Evolutionary conservation across 257 asterid genomes (phyloP).

Genomic region (Buddleja alternifolia): DNA sequence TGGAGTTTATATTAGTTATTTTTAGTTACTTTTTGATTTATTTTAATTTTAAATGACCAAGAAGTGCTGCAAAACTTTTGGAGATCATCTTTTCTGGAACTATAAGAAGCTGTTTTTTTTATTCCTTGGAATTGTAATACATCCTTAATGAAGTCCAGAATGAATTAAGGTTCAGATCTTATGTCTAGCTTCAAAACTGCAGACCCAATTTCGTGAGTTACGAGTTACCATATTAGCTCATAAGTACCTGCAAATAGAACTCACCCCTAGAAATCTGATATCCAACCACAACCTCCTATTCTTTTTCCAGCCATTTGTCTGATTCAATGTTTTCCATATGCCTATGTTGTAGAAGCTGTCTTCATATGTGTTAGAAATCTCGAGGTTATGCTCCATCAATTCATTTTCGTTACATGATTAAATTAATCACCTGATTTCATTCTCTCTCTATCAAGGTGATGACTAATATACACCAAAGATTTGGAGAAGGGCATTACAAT

Average conservation of each 20-base stretch:
- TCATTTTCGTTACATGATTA: not conserved
- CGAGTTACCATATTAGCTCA: no score
- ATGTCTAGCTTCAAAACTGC: conserved; percentile 11
- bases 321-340: not conserved
- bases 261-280: not conserved
- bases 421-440: not conserved
- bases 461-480: not conserved
- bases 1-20: conserved; percentile 1
- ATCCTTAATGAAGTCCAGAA: conserved; percentile 2
- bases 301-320: conserved; percentile 1
- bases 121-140: not conserved
- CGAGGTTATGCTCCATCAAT: not conserved
- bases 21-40: conserved; percentile 15
- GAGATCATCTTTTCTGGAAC: conserved; percentile 13
- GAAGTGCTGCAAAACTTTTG: conserved; percentile 23
- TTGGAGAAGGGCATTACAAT: not conserved
- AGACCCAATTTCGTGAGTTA: no score
- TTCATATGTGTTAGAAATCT: conserved; percentile 2
- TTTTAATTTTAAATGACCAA: not conserved
- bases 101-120: conserved; percentile 13
- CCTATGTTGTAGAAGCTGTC: conserved; percentile 11
- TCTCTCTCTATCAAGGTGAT: conserved; percentile 2
- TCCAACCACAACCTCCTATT: conserved; percentile 11
- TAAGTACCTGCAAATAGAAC: no score
- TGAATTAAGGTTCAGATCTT: conserved; percentile 17